Conservation (phyloP, 768 basidiomycete genomes). For the Lactifluus hygrophoroides region DNA sequence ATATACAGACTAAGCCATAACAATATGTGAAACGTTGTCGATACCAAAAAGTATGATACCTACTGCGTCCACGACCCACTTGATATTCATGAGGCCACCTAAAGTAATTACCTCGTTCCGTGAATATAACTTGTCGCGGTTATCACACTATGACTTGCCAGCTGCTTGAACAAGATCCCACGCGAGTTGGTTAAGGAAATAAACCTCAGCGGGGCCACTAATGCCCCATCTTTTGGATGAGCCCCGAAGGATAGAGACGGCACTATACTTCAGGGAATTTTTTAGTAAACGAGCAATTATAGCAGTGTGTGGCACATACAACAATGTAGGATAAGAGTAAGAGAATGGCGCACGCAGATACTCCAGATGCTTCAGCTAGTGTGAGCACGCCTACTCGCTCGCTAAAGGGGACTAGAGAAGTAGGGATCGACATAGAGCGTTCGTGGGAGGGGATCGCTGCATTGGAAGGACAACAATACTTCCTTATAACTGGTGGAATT, state of each 20-base stretch:
- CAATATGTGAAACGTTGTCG: not conserved
- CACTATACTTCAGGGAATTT: not conserved
- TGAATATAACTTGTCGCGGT: too few relatives aligned
- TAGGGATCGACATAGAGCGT: too few relatives aligned
- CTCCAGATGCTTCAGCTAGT: not conserved
- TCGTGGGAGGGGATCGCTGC: too few relatives aligned
- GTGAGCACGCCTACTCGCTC: not conserved
- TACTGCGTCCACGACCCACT: slow-evolving; percentile 29
- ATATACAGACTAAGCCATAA: not conserved
- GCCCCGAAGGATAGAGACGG: not conserved
- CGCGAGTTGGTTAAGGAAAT: slow-evolving; percentile 22
- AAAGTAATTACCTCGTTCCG: not conserved
- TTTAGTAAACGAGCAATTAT: not conserved
- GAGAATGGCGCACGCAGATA: not conserved
- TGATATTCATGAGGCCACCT: slow-evolving; percentile 32
- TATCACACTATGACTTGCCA: slow-evolving; percentile 1
- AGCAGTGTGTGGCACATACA: not conserved
- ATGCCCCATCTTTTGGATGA: not conserved
- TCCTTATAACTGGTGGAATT: too few relatives aligned
- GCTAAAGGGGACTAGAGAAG: not conserved
- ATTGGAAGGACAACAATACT: too few relatives aligned
- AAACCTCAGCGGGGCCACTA: slow-evolving; percentile 33
- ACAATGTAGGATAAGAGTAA: not conserved
- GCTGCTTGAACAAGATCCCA: slow-evolving; percentile 25
- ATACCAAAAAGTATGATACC: slow-evolving; percentile 1